Percentiles rank a stretch among this genome's conserved stretches.
Evolutionary conservation across 345 rosid genomes (phyloP).

Genomic region (Brassica juncea): DNA sequence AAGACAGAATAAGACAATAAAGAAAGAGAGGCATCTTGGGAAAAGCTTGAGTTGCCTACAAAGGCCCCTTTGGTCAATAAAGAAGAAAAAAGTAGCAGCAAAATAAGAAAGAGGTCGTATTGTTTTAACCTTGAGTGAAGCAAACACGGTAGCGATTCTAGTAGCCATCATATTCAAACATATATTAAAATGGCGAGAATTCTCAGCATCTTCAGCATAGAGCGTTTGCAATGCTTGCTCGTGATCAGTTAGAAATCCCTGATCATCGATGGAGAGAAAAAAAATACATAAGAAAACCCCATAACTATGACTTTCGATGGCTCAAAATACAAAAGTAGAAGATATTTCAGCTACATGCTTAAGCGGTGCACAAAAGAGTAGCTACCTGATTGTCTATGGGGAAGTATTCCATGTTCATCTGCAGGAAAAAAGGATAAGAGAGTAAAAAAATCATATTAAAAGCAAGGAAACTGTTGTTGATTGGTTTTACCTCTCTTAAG

Average conservation of each 20-base stretch:
- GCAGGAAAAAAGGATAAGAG: conserved; percentile 29
- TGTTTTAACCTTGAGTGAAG: conserved; percentile 71
- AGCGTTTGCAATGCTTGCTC: conserved; percentile 71
- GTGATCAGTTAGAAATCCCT: conserved; percentile 94
- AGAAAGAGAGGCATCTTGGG: background rate
- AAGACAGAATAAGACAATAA: conserved; percentile 1
- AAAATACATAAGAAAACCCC: background rate
- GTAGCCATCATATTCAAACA: conserved; percentile 81
- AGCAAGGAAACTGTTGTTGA: background rate
- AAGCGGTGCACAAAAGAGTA: background rate
- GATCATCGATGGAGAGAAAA: conserved; percentile 14
- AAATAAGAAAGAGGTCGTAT: background rate
- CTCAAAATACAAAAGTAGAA: background rate
- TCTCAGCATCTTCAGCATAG: conserved; percentile 59
- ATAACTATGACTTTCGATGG: background rate
- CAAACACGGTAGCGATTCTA: conserved; percentile 88
- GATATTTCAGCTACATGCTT: background rate
- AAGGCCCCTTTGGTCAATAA: background rate
- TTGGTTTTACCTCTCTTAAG: conserved; percentile 72
- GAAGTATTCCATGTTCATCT: conserved; percentile 95
- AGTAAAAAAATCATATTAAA: background rate
- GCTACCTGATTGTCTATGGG: conserved; percentile 83
- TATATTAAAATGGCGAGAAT: conserved; percentile 58
- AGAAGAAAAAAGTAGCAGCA: background rate
- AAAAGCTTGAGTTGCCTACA: background rate